Conservation (phyloP, 371 early-diverging fungal genomes). For the Conidiobolus incongruus region DNA sequence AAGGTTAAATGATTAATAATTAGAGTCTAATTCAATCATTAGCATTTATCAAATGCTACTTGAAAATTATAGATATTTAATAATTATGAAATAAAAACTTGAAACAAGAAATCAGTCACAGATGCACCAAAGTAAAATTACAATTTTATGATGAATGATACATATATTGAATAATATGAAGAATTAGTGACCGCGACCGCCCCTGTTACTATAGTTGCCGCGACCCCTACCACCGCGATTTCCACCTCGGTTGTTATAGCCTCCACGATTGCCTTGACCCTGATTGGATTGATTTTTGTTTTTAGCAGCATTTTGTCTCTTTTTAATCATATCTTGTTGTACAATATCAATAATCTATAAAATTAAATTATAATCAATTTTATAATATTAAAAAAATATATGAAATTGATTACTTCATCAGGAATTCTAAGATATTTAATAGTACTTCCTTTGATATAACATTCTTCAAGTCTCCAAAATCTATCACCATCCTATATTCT, state of each 20-base stretch:
- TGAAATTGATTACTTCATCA: conserved; percentile 27
- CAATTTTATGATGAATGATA: too few species aligned
- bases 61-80: neutral
- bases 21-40: neutral
- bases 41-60: neutral
- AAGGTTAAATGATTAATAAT: neutral
- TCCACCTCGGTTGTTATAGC: conserved; percentile 1
- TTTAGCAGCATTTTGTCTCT: conserved; percentile 12
- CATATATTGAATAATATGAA: too few species aligned
- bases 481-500: conserved; percentile 53
- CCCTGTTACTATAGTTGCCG: neutral
- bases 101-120: too few species aligned
- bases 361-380: neutral
- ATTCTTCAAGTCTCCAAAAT: conserved; percentile 80
- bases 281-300: too few species aligned
- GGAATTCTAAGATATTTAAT: conserved; percentile 89
- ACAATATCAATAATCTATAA: conserved; percentile 65
- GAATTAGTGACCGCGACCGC: neutral
- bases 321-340: conserved; percentile 34
- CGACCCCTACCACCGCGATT: conserved; percentile 1
- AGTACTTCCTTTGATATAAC: conserved; percentile 80
- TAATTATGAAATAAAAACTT: neutral
- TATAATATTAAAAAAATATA: conserved; percentile 6
- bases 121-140: too few species aligned
- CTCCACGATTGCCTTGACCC: conserved; percentile 6